Evolutionary conservation across 495 filamentous ascomycete genomes (phyloP).

Genomic region (Elaphomyces granulatus): DNA sequence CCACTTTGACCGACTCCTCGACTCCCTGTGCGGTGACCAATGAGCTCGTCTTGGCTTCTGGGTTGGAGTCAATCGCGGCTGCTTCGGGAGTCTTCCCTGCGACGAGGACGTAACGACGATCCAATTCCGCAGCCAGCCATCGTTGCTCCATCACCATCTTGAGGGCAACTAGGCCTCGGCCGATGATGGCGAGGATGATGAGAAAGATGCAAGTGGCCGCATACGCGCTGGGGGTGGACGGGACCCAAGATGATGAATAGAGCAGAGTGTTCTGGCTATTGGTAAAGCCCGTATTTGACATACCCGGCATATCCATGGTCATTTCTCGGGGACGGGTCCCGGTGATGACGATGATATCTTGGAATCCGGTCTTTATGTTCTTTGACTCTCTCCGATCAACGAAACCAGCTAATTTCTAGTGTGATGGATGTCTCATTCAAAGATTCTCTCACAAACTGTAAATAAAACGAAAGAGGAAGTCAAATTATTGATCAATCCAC

Average conservation of each 20-base stretch:
- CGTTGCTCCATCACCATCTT: conserved; percentile 41
- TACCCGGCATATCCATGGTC: conserved; percentile 22
- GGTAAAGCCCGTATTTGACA: conserved; percentile 33
- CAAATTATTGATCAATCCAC: too few species aligned
- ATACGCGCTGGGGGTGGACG: conserved; percentile 49
- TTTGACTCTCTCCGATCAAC: too few species aligned
- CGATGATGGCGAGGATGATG: conserved; percentile 52
- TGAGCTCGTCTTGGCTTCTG: conserved; percentile 42
- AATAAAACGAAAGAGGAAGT: too few species aligned
- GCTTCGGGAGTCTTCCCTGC: conserved; percentile 45
- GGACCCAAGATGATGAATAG: conserved; percentile 62
- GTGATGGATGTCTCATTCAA: too few species aligned
- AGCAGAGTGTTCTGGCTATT: conserved; percentile 52
- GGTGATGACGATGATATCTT: too few species aligned
- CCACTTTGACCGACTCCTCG: conserved; percentile 59
- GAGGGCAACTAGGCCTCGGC: conserved; percentile 53
- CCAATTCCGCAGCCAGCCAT: conserved; percentile 49
- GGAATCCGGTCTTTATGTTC: too few species aligned
- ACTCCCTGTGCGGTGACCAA: conserved; percentile 52
- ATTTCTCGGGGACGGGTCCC: conserved; percentile 13
- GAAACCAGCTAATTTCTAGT: too few species aligned
- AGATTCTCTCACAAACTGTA: too few species aligned
- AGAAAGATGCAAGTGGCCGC: conserved; percentile 82
- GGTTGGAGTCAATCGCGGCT: conserved; percentile 37
- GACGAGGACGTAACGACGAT: conserved; percentile 62